phyloP scores from a whole-genome alignment of 805 yeast species.

The Barnettozyma californica region DNA sequence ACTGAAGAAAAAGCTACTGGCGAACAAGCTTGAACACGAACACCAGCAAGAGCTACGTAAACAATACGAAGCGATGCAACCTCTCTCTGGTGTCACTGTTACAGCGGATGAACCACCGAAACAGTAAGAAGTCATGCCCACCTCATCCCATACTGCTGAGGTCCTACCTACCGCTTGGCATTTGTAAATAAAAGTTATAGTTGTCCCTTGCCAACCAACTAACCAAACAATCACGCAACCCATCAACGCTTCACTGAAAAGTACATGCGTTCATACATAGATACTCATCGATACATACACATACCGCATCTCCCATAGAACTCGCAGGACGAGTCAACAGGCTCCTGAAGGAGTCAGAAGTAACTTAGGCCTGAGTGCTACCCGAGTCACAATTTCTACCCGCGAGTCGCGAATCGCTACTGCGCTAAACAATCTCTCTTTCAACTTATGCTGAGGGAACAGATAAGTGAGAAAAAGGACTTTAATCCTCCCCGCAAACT shows the following conservation, averaged over 20 bases:
- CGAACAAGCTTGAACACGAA: constrained; percentile 61
- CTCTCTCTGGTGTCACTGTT: constrained; percentile 48
- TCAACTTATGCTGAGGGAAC: background rate
- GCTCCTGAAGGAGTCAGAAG: background rate
- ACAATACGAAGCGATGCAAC: constrained; percentile 56
- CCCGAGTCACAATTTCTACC: background rate
- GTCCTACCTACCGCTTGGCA: no score
- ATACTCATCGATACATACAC: no score
- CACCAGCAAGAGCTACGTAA: constrained; percentile 56
- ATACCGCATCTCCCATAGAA: background rate
- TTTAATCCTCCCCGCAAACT: background rate
- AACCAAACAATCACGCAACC: no score
- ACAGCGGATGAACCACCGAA: constrained; percentile 34
- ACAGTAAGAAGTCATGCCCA: no score
- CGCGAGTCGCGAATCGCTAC: background rate
- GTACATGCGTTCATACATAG: no score
- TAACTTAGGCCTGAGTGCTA: background rate
- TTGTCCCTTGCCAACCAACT: no score
- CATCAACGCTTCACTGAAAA: background rate
- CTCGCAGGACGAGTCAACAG: background rate
- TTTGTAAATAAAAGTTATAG: background rate
- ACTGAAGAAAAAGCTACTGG: constrained; percentile 24
- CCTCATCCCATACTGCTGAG: no score
- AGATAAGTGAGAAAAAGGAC: background rate
- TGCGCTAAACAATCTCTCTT: background rate